Percentiles rank a stretch among this genome's conserved stretches.
These are phyloP conservation scores for Buddleja alternifolia DNA, from an alignment of 257 asterid genomes.

Conservation along the genomic window DNA sequence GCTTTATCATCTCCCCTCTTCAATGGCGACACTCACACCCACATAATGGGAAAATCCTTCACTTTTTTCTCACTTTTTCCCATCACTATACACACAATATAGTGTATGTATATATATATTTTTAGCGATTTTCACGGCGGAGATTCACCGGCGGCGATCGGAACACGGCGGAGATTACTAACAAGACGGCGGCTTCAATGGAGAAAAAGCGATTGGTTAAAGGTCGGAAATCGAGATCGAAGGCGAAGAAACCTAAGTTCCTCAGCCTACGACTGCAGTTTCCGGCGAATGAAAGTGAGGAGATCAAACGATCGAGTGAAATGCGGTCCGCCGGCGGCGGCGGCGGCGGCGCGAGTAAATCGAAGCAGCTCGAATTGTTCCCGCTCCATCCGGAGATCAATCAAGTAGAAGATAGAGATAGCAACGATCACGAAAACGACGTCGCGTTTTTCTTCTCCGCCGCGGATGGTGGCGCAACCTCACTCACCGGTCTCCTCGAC, in stretches of 20 bases:
- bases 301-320: constrained; percentile 12
- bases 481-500: constrained; percentile 66
- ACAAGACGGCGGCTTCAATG: constrained; percentile 30
- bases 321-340: constrained; percentile 15
- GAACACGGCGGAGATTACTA: neutral
- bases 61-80: constrained; percentile 27
- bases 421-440: constrained; percentile 64
- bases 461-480: constrained; percentile 68
- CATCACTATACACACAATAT: too few relatives aligned
- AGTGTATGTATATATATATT: too few relatives aligned
- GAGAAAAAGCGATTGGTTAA: constrained; percentile 39
- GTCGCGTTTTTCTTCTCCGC: constrained; percentile 72
- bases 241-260: constrained; percentile 62
- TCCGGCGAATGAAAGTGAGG: constrained; percentile 42
- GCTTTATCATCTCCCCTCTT: constrained; percentile 38
- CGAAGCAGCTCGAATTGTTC: constrained; percentile 47
- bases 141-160: constrained; percentile 7
- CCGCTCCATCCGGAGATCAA: constrained; percentile 60
- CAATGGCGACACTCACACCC: constrained; percentile 26
- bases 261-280: constrained; percentile 78
- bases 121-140: too few relatives aligned
- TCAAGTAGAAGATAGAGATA: constrained; percentile 44
- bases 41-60: constrained; percentile 28
- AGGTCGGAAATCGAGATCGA: constrained; percentile 37
- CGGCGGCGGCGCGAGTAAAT: neutral